phyloP scores from a whole-genome alignment of 2,329 filamentous ascomycete genomes.

The Verticillium nonalfalfae region DNA sequence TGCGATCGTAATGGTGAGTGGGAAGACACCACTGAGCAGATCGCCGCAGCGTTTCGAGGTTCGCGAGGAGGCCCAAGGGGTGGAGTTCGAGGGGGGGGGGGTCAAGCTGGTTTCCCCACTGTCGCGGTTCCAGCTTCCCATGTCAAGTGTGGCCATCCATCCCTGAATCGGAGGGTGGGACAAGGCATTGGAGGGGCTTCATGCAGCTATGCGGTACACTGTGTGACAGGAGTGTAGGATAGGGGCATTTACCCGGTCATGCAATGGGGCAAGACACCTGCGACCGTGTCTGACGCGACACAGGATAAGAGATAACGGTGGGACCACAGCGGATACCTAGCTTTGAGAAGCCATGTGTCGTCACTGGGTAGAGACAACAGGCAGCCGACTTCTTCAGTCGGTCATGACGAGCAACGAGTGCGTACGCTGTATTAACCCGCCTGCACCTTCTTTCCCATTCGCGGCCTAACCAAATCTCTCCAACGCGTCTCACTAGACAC shows the following conservation, averaged over 20 bases:
- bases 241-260: neutral
- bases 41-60: neutral
- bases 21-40: neutral
- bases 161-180: neutral
- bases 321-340: neutral
- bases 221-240: neutral
- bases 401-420: neutral
- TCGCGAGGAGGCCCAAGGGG: neutral
- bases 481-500: too few species aligned
- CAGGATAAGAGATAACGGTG: neutral
- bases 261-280: neutral
- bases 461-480: too few species aligned
- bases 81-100: neutral
- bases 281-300: neutral
- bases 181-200: neutral
- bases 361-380: neutral
- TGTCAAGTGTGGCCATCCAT: neutral
- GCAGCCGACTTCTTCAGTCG: neutral
- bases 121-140: neutral
- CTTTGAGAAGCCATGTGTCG: neutral
- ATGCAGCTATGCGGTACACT: neutral
- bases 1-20: neutral
- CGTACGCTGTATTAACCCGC: too few species aligned
- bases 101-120: slow-evolving; percentile 1
- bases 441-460: neutral